Percentiles rank a stretch among this genome's conserved stretches.
phyloP scores from a whole-genome alignment of 371 early-diverging fungal genomes.

The Conidiobolus incongruus region DNA sequence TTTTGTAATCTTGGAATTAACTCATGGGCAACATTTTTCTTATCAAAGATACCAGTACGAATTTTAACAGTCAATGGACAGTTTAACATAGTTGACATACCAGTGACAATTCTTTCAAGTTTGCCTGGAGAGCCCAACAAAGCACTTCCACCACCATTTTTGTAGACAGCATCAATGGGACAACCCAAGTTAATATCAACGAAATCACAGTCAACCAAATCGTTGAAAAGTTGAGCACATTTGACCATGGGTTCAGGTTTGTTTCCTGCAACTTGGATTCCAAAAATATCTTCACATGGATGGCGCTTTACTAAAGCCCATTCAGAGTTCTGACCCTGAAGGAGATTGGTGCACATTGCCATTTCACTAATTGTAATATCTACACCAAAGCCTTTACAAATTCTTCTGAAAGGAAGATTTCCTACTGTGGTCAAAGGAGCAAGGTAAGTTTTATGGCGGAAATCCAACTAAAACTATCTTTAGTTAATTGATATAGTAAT shows the following conservation, averaged over 20 bases:
- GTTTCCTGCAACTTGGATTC: slow-evolving; percentile 63
- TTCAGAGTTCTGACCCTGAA: slow-evolving; percentile 53
- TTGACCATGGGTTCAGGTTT: slow-evolving; percentile 34
- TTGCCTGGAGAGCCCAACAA: slow-evolving; percentile 40
- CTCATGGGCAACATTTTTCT: slow-evolving; percentile 41
- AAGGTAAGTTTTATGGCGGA: slow-evolving; percentile 72
- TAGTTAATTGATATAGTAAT: too few relatives aligned
- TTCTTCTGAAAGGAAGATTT: slow-evolving; percentile 85
- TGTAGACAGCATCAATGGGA: slow-evolving; percentile 74
- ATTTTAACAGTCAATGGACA: slow-evolving; percentile 80
- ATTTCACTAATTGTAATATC: slow-evolving; percentile 96
- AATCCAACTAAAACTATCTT: too few relatives aligned
- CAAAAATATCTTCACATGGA: slow-evolving; percentile 74
- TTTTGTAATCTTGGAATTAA: slow-evolving; percentile 39
- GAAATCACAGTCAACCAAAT: slow-evolving; percentile 60
- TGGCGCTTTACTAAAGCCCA: slow-evolving; percentile 81
- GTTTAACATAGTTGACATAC: slow-evolving; percentile 37
- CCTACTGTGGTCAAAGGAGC: slow-evolving; percentile 97
- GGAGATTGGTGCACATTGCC: slow-evolving; percentile 54
- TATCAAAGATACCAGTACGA: slow-evolving; percentile 55
- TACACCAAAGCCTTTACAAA: slow-evolving; percentile 82
- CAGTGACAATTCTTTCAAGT: slow-evolving; percentile 49
- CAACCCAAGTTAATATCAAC: slow-evolving; percentile 92
- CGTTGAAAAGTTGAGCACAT: slow-evolving; percentile 44
- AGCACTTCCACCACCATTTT: slow-evolving; percentile 67